These are phyloP conservation scores for Phalaenopsis hybrid DNA, from an alignment of 116 monocot genomes.

Conservation along the genomic window DNA sequence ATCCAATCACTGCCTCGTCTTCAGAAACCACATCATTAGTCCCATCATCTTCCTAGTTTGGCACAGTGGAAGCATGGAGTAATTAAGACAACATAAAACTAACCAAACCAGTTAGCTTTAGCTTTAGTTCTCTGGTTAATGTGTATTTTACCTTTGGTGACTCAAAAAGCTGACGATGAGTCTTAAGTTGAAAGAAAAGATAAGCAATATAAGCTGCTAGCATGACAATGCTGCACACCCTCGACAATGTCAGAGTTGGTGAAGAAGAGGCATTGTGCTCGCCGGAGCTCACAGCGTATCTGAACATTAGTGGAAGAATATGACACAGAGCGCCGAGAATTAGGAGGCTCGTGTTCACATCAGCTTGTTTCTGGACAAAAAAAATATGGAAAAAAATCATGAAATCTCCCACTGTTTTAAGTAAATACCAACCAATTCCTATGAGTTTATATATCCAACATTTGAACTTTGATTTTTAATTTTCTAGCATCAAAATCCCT, in stretches of 20 bases:
- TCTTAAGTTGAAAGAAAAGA: slow-evolving; percentile 73
- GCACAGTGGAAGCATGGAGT: background rate
- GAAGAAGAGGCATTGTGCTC: background rate
- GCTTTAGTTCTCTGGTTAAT: background rate
- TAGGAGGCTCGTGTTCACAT: slow-evolving; percentile 46
- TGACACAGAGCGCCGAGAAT: slow-evolving; percentile 51
- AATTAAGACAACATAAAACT: background rate
- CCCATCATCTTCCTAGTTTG: slow-evolving; percentile 29
- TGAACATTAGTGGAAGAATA: slow-evolving; percentile 35
- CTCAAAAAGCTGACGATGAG: slow-evolving; percentile 59
- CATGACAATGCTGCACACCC: slow-evolving; percentile 61
- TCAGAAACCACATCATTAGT: slow-evolving; percentile 25
- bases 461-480: too few species aligned
- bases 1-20: slow-evolving; percentile 44
- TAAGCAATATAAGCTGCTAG: slow-evolving; percentile 49
- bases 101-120: background rate
- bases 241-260: slow-evolving; percentile 32
- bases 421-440: background rate
- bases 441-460: too few species aligned
- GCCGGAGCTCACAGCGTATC: slow-evolving; percentile 18
- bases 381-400: slow-evolving; percentile 1
- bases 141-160: slow-evolving; percentile 28
- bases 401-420: background rate
- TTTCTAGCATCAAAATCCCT: too few species aligned
- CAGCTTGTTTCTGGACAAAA: slow-evolving; percentile 45